These are phyloP conservation scores for Clarireedia homoeocarpa DNA, from an alignment of 2,329 filamentous ascomycete species.

Conservation along the genomic window DNA sequence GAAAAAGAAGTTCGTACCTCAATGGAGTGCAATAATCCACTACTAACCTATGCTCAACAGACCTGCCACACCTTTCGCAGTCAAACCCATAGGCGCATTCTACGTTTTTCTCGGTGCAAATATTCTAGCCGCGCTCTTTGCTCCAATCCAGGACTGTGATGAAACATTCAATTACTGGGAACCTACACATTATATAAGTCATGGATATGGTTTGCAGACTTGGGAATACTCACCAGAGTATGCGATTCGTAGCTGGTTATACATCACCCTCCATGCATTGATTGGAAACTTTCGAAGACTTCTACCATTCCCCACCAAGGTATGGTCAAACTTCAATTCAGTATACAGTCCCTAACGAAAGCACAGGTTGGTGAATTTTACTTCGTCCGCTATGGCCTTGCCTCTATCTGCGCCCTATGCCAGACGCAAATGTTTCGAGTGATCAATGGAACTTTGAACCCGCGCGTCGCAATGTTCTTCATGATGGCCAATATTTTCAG, in stretches of 20 bases:
- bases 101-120: slow-evolving; percentile 72
- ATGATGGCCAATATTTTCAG: slow-evolving; percentile 68
- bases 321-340: slow-evolving; percentile 19
- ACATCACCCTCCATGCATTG: slow-evolving; percentile 71
- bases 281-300: slow-evolving; percentile 60
- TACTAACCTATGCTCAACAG: slow-evolving; percentile 20
- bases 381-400: slow-evolving; percentile 69
- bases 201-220: slow-evolving; percentile 90
- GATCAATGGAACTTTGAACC: slow-evolving; percentile 68
- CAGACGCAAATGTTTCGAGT: slow-evolving; percentile 76
- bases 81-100: slow-evolving; percentile 70
- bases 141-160: slow-evolving; percentile 95
- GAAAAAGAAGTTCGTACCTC: slow-evolving; percentile 21
- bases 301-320: slow-evolving; percentile 53
- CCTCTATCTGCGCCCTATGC: slow-evolving; percentile 68
- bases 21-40: background rate
- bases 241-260: slow-evolving; percentile 92
- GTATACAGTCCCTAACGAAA: slow-evolving; percentile 8
- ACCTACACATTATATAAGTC: slow-evolving; percentile 85
- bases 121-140: slow-evolving; percentile 67
- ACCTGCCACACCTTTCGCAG: slow-evolving; percentile 46
- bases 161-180: slow-evolving; percentile 99
- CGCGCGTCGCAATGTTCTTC: slow-evolving; percentile 79
- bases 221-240: slow-evolving; percentile 98
- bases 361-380: slow-evolving; percentile 69